Base-by-base conservation (phyloP, 148 eudicot genomes). In the Persicaria maculosa region DNA sequence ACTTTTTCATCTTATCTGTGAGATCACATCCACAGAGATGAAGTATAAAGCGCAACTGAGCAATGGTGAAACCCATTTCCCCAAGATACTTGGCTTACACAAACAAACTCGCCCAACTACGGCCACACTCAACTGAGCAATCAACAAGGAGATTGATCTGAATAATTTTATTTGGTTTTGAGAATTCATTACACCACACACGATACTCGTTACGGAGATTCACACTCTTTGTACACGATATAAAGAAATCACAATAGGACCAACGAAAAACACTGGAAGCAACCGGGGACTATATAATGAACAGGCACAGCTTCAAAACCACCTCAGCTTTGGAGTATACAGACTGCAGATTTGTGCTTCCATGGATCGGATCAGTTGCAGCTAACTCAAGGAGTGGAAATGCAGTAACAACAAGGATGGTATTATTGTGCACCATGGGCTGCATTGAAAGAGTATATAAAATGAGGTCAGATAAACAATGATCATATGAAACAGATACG, bases 181-280 rank as follows among this genome's bases (percentile, higher is more conserved):
- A 65, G 46, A 36, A 36, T 65, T 65, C 43, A 65, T 40, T 65
- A 65, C 47, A 65, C 15, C 47, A 15, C 40, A 20, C 9, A 58
- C 11, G 20, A 40, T 59, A 59, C 7, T 19, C 31, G 11, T 31
- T 25, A 36, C 62, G 43, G 19, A 40, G 45, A 65, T 43, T 36
- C 47, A 40, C 70, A 43, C 46, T 65, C 70, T 40, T 65, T 65
- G 17, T 65, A 65, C 31, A 58, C 46, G 43, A 40, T 65, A 40
- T 46, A 65, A 65, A 65, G 36, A 12, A 59, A 22, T 25, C 15
- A 48, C 52, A 40, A 40, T 43, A 31, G 3, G 40, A 31, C 40
- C 40, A 31, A 3, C 40, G 2, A 65, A 22, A 64, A 5, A 3
- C 45, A 64, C 31, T 7, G 52, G 52, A 64, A 55, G 31, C 64